Base-by-base conservation (phyloP, 2,329 filamentous ascomycete species). In the Microcyclosporella mali region DNA sequence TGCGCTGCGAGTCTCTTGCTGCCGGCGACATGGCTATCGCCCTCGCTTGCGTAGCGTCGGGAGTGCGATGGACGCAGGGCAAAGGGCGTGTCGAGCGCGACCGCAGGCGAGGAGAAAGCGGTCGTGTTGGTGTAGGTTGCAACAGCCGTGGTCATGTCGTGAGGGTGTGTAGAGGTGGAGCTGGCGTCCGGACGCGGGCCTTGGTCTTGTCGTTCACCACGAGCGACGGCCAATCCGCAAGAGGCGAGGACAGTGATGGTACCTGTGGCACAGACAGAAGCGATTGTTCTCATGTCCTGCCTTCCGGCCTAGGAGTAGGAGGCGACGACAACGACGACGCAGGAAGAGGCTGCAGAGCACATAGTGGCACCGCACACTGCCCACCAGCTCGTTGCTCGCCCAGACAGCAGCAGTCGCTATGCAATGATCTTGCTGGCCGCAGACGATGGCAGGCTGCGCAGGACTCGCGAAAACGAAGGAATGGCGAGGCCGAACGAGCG, bases 181-280 rank as follows among this genome's bases (percentile, higher is more conserved):
- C 30, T 34, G 19, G 36, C 28, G 37, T 39, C 29, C 27, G 18
- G 35, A 39, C 46, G 31, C 33, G 47, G 16, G 21, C 21, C 21
- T 25, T n/a, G n/a, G n/a, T n/a, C n/a, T n/a, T n/a, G n/a, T n/a
- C n/a, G n/a, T 25, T 55, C 49, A 30, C 42, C 41, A 29, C 47
- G 48, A 39, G 51, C 55, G 25, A 61, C 43, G 29, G 50, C 51
- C 36, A 60, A 68, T 48, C 79, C 78, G 45, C 77, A 69, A 43
- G 74, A 71, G 52, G 78, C 78, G 52, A 79, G 71, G 61, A 75
- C 77, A 65, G 80, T 69, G 59, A 65, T 61, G 56, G 77, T 79
- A 69, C 77, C 77, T 62, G 78, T 68, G 58, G 78, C 79, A 75
- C 75, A 79, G 56, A 82, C 72, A 61, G 50, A 50, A 14, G 47